Conservation (phyloP, 495 filamentous ascomycete species). For the Talaromyces borbonicus region DNA sequence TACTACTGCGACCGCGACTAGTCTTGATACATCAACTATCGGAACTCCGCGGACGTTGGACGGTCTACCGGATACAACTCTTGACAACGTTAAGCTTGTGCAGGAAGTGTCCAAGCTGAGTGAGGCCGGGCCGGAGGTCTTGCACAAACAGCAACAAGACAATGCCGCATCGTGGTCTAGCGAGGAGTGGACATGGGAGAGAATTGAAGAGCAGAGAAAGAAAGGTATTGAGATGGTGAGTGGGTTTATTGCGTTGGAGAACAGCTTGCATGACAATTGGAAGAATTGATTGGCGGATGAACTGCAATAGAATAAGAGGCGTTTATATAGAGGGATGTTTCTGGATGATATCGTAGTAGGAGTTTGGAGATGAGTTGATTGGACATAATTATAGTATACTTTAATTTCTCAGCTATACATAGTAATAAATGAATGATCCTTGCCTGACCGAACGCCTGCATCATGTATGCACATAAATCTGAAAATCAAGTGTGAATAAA, state of each 20-base stretch:
- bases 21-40: constrained; percentile 23
- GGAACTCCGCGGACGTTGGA: constrained; percentile 29
- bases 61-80: constrained; percentile 23
- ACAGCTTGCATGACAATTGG: constrained; percentile 34
- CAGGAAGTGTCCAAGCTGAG: constrained; percentile 28
- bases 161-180: constrained; percentile 28
- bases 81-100: constrained; percentile 15
- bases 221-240: constrained; percentile 45
- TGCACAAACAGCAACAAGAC: constrained; percentile 24
- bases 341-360: too few species aligned
- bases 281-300: constrained; percentile 11
- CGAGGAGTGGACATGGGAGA: constrained; percentile 43
- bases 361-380: too few species aligned
- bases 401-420: too few species aligned
- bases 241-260: constrained; percentile 41
- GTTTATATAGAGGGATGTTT: neutral
- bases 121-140: constrained; percentile 17
- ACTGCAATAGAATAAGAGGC: neutral
- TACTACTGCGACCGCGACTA: constrained; percentile 12
- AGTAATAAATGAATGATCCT: too few species aligned
- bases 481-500: too few species aligned
- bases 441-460: too few species aligned
- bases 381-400: too few species aligned
- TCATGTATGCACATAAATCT: too few species aligned
- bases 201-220: constrained; percentile 46